These are phyloP conservation scores for Nicotiana tabacum DNA, from an alignment of 257 asterid genomes.

Conservation along the genomic window DNA sequence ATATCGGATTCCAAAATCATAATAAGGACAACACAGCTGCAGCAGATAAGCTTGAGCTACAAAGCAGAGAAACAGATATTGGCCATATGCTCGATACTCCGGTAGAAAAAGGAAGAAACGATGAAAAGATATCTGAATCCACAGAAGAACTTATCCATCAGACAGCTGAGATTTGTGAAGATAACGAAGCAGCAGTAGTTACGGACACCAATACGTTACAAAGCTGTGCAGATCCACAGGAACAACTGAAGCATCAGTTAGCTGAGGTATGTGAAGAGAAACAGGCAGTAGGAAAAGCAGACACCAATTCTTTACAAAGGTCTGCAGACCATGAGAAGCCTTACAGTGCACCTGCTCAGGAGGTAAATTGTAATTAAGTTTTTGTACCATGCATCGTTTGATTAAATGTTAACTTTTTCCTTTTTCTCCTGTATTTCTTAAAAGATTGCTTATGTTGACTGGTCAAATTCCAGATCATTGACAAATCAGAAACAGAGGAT, in stretches of 20 bases:
- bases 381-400: background rate
- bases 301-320: background rate
- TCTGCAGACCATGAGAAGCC: background rate
- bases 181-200: background rate
- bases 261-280: background rate
- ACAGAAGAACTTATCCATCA: background rate
- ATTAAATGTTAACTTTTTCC: background rate
- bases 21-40: background rate
- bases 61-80: background rate
- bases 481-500: background rate
- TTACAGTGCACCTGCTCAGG: background rate
- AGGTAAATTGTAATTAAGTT: background rate
- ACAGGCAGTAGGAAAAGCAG: background rate
- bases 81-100: background rate
- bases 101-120: background rate
- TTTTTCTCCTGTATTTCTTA: background rate
- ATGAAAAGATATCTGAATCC: constrained; percentile 7
- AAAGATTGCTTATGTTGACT: background rate
- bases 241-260: background rate
- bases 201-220: background rate
- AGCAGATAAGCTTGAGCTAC: background rate
- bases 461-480: constrained; percentile 2
- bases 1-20: background rate
- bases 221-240: background rate
- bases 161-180: background rate